Evolutionary conservation across 2,329 filamentous ascomycete species (phyloP).

Genomic region (Neoscytalidium dimidiatum): DNA sequence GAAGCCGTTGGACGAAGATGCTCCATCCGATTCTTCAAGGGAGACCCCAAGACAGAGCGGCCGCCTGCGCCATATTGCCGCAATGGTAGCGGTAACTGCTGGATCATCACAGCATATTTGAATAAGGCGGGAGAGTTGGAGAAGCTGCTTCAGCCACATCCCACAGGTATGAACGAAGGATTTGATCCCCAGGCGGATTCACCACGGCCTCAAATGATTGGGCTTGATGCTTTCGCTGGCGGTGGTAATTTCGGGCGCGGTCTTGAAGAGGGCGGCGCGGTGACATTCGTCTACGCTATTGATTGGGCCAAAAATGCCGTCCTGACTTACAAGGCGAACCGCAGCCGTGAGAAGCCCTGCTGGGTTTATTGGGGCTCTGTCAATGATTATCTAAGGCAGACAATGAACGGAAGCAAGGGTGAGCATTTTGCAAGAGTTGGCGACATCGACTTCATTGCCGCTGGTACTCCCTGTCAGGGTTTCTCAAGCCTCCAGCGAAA

Average conservation of each 20-base stretch:
- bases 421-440: conserved; percentile 59
- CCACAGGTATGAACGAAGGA: conserved; percentile 52
- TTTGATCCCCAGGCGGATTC: conserved; percentile 48
- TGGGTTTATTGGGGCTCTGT: conserved; percentile 70
- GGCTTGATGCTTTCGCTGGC: conserved; percentile 75
- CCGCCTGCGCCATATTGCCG: conserved; percentile 65
- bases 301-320: conserved; percentile 67
- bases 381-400: conserved; percentile 63
- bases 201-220: conserved; percentile 35
- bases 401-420: conserved; percentile 53
- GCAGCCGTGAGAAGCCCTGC: conserved; percentile 41
- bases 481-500: conserved; percentile 67
- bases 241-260: conserved; percentile 77
- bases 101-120: conserved; percentile 57
- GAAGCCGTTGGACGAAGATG: conserved; percentile 55
- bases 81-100: conserved; percentile 66
- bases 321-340: conserved; percentile 74
- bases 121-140: not conserved
- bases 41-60: conserved; percentile 50
- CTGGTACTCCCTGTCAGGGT: conserved; percentile 76
- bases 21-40: conserved; percentile 57
- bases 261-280: conserved; percentile 68
- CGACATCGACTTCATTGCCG: conserved; percentile 68
- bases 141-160: not conserved
- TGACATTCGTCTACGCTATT: conserved; percentile 67